These are phyloP conservation scores for Trichosporon sp. DNA, from an alignment of 1,284 basidiomycete genomes.

Conservation along the genomic window DNA sequence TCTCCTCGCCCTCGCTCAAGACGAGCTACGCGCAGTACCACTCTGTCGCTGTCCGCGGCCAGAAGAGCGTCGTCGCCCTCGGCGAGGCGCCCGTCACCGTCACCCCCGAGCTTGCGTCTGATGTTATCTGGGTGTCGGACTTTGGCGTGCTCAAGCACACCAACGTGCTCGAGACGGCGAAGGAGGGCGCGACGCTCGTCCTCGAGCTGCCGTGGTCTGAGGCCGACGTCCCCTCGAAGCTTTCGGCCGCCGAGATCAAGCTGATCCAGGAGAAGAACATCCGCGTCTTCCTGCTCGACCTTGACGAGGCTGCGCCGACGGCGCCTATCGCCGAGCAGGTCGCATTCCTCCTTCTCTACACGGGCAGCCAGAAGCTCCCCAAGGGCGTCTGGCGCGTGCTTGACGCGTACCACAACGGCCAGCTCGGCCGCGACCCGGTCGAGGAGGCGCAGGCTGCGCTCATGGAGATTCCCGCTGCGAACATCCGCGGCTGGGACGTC, in stretches of 20 bases:
- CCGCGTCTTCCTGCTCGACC: slow-evolving; percentile 48
- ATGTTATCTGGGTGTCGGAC: slow-evolving; percentile 48
- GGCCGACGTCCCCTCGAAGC: slow-evolving; percentile 45
- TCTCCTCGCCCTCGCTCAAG: slow-evolving; percentile 41
- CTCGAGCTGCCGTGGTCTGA: slow-evolving; percentile 48
- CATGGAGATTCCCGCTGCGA: slow-evolving; percentile 29
- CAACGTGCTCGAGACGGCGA: slow-evolving; percentile 39
- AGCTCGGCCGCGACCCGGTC: slow-evolving; percentile 41
- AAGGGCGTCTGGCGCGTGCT: slow-evolving; percentile 43
- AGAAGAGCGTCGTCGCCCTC: slow-evolving; percentile 46
- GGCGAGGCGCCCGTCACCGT: slow-evolving; percentile 22
- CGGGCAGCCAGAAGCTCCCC: slow-evolving; percentile 39
- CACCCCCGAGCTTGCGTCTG: slow-evolving; percentile 25
- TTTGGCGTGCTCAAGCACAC: slow-evolving; percentile 44
- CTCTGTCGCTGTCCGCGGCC: slow-evolving; percentile 40
- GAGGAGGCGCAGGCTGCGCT: slow-evolving; percentile 46
- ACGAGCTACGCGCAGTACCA: slow-evolving; percentile 44
- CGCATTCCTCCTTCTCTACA: slow-evolving; percentile 49
- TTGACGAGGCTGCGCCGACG: slow-evolving; percentile 30
- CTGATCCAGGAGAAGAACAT: slow-evolving; percentile 45
- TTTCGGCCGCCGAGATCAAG: slow-evolving; percentile 39
- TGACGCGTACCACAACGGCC: slow-evolving; percentile 44
- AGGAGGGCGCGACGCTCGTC: slow-evolving; percentile 42
- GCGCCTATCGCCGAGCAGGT: slow-evolving; percentile 45
- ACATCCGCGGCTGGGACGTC: slow-evolving; percentile 32